Base-by-base conservation (phyloP, 108 stramenopile genomes). In the Fragilariopsis cylindrus region DNA sequence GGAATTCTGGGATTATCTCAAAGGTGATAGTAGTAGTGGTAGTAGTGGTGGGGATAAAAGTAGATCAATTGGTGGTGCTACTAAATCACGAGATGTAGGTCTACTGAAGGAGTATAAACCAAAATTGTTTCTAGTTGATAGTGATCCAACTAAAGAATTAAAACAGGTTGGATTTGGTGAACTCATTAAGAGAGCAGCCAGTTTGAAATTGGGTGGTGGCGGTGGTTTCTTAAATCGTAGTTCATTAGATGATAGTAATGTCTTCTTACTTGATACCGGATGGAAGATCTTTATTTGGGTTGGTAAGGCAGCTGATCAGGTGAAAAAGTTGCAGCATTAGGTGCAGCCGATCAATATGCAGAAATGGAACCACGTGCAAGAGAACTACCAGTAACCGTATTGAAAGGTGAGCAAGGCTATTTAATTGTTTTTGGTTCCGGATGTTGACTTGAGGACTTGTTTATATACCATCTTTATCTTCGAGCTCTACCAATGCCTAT, bases 1-100 rank as follows among this genome's bases (percentile, higher is more conserved):
- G 7, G 93, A 87, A 43, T 97, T 97, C 73, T 97, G 97, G 97
- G 74, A 52, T 4, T 74, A 79, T 44, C 83, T 97, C 9, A 92
- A 94, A 53, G 93, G 85, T 49, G 88, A 77, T 39, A 80, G 82
- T 21, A 87, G 83, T 69, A 66, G 58, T 21, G 69, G 69, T 45
- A 80, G 83, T 9, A 88, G 76, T 21, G 88, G 72, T 11, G 69
- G 43, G 67, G 78, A 82, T 40, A 73, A 72, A 8, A 63, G 62
- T 44, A 21, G 42, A 4, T 41, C 62, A 9, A 63, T 63, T 44
- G 42, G 42, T n/a, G 46, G 7, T 16, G 41, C 54, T n/a, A 79
- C 67, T 12, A 67, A 39, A 44, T 19, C 44, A 12, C 67, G 47
- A n/a, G 40, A 57, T 39, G 57, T 46, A 4, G 64, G 48, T 16